These are phyloP conservation scores for Tricholoma sp. DNA, from an alignment of 768 basidiomycete genomes.

Conservation along the genomic window DNA sequence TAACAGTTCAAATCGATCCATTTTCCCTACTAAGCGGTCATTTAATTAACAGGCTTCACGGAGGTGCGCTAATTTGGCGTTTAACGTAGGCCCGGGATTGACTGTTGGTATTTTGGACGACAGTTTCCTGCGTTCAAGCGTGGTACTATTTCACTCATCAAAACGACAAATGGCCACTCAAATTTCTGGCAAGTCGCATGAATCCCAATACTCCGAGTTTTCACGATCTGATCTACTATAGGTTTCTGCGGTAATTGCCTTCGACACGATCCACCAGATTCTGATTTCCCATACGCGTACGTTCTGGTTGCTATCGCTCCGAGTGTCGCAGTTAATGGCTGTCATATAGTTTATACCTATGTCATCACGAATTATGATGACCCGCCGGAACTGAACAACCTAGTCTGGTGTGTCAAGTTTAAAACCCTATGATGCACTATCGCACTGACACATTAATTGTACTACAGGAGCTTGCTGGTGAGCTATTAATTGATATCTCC, in stretches of 20 bases:
- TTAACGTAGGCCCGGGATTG: background rate
- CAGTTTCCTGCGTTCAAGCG: constrained; percentile 52
- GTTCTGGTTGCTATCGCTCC: constrained; percentile 2
- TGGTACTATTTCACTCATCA: constrained; percentile 53
- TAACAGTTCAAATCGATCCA: constrained; percentile 4
- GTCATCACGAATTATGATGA: constrained; percentile 36
- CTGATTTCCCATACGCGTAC: constrained; percentile 48
- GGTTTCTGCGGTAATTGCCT: constrained; percentile 45
- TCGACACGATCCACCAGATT: constrained; percentile 49
- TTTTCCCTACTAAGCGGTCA: background rate
- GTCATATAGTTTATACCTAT: constrained; percentile 42
- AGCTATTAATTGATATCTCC: background rate
- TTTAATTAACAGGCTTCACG: constrained; percentile 35
- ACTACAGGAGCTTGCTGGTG: constrained; percentile 32
- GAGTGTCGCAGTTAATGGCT: background rate
- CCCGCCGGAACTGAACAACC: constrained; percentile 16
- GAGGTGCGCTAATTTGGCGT: constrained; percentile 29
- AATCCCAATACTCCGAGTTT: background rate
- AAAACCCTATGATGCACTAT: background rate
- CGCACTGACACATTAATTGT: background rate
- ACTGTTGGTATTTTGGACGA: background rate
- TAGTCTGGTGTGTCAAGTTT: constrained; percentile 37
- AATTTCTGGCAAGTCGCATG: constrained; percentile 33
- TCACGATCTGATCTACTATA: constrained; percentile 16
- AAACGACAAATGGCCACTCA: constrained; percentile 44